These are phyloP conservation scores for Zygnema circumcarinatum DNA, from an alignment of 139 green algal species.

Conservation along the genomic window DNA sequence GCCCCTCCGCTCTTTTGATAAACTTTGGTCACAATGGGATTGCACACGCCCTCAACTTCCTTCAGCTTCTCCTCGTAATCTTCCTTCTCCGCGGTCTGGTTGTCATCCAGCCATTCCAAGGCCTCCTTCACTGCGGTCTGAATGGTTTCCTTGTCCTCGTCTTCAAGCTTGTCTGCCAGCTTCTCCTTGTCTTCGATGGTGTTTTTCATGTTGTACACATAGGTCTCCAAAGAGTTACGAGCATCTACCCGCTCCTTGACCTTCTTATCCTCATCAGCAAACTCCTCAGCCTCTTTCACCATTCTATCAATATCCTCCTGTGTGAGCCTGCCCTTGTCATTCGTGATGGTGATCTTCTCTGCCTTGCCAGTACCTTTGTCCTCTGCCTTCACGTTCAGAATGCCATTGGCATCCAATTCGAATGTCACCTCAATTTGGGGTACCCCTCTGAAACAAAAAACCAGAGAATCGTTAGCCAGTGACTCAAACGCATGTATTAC, in stretches of 20 bases:
- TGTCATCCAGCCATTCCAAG: conserved; percentile 93
- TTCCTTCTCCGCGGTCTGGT: conserved; percentile 79
- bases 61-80: conserved; percentile 97
- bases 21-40: conserved; percentile 86
- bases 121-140: conserved; percentile 85
- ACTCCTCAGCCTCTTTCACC: conserved; percentile 72
- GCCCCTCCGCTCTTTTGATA: conserved; percentile 70
- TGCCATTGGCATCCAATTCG: conserved; percentile 73
- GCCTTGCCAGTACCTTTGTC: conserved; percentile 79
- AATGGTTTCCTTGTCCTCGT: conserved; percentile 88
- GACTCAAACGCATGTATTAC: not conserved
- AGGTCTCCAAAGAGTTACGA: conserved; percentile 81
- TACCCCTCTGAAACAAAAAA: conserved; percentile 55
- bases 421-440: conserved; percentile 75
- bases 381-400: conserved; percentile 71
- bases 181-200: conserved; percentile 79
- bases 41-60: conserved; percentile 90
- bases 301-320: conserved; percentile 74
- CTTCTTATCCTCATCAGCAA: conserved; percentile 70
- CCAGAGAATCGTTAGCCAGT: not conserved
- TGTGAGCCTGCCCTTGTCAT: conserved; percentile 69
- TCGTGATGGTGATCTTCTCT: conserved; percentile 87
- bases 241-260: conserved; percentile 74
- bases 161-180: conserved; percentile 81
- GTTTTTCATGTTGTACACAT: conserved; percentile 82